phyloP scores from a whole-genome alignment of 352 stramenopile genomes.

The Phytophthora chlamydospora region DNA sequence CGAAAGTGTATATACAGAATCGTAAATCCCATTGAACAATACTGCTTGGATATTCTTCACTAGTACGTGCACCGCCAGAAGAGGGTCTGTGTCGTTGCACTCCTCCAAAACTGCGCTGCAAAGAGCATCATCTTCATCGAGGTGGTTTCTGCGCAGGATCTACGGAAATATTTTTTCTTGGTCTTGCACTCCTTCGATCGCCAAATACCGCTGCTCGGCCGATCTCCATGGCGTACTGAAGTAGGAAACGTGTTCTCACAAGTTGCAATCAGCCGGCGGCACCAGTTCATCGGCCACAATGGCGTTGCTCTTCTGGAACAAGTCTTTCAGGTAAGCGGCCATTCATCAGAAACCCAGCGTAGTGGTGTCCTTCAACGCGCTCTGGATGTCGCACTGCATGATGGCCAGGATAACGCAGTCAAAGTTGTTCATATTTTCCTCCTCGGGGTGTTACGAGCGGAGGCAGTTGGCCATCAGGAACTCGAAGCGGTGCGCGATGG shows the following conservation, averaged over 20 bases:
- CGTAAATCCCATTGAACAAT: too few species aligned
- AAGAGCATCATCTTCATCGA: slow-evolving; percentile 61
- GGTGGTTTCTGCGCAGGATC: slow-evolving; percentile 61
- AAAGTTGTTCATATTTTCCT: slow-evolving; percentile 71
- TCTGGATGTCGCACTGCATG: slow-evolving; percentile 79
- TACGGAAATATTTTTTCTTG: slow-evolving; percentile 60
- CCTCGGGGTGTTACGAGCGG: slow-evolving; percentile 44
- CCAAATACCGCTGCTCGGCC: slow-evolving; percentile 63
- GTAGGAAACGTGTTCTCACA: slow-evolving; percentile 67
- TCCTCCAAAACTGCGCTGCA: slow-evolving; percentile 61
- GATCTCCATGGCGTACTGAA: slow-evolving; percentile 77
- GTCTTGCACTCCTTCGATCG: slow-evolving; percentile 53
- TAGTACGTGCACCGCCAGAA: slow-evolving; percentile 61
- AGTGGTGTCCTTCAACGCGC: slow-evolving; percentile 67
- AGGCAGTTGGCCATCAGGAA: slow-evolving; percentile 84
- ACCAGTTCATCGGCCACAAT: slow-evolving; percentile 53
- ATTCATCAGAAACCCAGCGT: slow-evolving; percentile 77
- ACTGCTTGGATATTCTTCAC: slow-evolving; percentile 75
- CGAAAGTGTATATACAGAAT: slow-evolving; percentile 9
- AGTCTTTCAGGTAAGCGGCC: slow-evolving; percentile 64
- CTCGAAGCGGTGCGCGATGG: slow-evolving; percentile 73
- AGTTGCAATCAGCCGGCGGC: slow-evolving; percentile 49
- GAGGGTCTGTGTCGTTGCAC: slow-evolving; percentile 41
- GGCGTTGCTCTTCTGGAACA: slow-evolving; percentile 64
- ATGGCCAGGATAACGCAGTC: slow-evolving; percentile 84